Evolutionary conservation across 2,329 filamentous ascomycete species (phyloP).

Genomic region (Aspergillus piperis): DNA sequence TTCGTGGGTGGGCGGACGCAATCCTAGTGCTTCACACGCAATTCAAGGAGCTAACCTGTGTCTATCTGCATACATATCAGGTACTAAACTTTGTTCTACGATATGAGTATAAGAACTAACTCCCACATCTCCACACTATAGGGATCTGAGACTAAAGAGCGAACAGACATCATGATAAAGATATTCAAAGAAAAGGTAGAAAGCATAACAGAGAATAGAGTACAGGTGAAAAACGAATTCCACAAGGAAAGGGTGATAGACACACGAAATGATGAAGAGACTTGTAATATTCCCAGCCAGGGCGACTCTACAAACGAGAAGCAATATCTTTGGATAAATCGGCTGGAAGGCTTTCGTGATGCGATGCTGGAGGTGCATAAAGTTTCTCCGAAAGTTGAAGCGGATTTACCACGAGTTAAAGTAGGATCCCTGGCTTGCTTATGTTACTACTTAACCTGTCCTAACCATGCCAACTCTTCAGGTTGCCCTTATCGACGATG

Average conservation of each 20-base stretch:
- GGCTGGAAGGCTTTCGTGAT: constrained; percentile 1
- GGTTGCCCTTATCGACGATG: constrained; percentile 8
- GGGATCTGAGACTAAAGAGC: constrained; percentile 1
- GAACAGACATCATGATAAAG: not conserved
- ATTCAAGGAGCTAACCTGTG: not conserved
- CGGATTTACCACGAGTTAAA: not conserved
- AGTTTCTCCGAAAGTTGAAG: not conserved
- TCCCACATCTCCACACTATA: not conserved
- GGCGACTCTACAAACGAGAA: not conserved
- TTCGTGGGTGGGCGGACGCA: constrained; percentile 5
- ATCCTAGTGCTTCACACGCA: not conserved
- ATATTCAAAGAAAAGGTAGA: not conserved
- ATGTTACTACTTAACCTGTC: not conserved
- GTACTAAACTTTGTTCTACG: not conserved
- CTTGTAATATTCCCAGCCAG: not conserved
- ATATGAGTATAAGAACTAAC: not conserved
- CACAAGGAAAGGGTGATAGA: not conserved
- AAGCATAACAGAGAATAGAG: not conserved
- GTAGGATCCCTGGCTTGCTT: not conserved
- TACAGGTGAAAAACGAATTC: not conserved
- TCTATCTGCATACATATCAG: constrained; percentile 10
- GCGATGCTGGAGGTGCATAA: not conserved
- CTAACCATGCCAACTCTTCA: not conserved
- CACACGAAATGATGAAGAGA: not conserved
- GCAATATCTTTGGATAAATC: not conserved